A percentile compares a stretch with the other conserved stretches of the same genome.
These are phyloP conservation scores for Hypoxylon sp. DNA, from an alignment of 2,329 filamentous ascomycete genomes.

Conservation along the genomic window DNA sequence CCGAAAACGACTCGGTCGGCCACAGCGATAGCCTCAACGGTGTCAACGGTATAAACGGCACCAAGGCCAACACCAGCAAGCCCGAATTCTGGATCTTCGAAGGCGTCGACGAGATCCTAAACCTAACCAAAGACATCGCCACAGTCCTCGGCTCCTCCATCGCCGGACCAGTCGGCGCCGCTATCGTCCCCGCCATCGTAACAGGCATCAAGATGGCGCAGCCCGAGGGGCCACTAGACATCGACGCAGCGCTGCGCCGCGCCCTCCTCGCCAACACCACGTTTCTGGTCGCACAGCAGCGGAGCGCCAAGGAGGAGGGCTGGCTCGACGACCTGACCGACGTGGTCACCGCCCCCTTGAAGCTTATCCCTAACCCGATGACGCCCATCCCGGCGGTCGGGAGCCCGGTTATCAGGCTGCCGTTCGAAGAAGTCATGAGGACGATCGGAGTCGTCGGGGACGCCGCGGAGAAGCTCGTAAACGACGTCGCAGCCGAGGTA, in stretches of 20 bases:
- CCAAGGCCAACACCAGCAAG: neutral
- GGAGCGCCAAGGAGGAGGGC: constrained; percentile 14
- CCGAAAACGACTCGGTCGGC: neutral
- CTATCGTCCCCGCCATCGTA: constrained; percentile 24
- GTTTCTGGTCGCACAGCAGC: constrained; percentile 14
- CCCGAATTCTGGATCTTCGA: constrained; percentile 31
- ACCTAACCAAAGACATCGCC: constrained; percentile 15
- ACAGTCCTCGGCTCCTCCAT: constrained; percentile 14
- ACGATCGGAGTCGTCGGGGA: neutral
- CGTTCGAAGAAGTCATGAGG: constrained; percentile 10
- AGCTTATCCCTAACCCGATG: neutral
- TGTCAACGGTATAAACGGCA: neutral
- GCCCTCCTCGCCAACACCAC: constrained; percentile 20
- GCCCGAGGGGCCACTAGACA: constrained; percentile 17
- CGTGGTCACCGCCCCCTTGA: neutral
- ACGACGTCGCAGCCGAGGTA: constrained; percentile 12
- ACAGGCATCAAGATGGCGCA: constrained; percentile 22
- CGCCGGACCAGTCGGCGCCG: constrained; percentile 15
- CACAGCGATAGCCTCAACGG: neutral
- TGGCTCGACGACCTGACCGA: constrained; percentile 3
- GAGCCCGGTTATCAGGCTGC: neutral
- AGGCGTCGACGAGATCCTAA: constrained; percentile 27
- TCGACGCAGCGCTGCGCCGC: constrained; percentile 22
- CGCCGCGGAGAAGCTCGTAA: constrained; percentile 16
- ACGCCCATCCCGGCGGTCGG: neutral